Evolutionary conservation across 805 yeast genomes (phyloP).

Genomic region (Aciculoconidium aculeatum): DNA sequence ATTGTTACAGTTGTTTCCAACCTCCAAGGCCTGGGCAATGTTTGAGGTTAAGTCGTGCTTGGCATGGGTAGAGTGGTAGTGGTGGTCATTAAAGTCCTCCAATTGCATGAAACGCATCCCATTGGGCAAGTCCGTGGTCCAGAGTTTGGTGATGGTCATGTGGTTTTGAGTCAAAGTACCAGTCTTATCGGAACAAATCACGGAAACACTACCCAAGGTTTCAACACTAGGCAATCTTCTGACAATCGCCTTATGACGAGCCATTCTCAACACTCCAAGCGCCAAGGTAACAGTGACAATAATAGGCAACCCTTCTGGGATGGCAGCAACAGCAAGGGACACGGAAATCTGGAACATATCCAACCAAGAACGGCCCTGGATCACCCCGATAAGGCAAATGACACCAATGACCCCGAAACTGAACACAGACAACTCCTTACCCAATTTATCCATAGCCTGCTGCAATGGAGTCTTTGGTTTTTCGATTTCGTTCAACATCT

Average conservation of each 20-base stretch:
- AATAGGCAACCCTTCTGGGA: constrained; percentile 97
- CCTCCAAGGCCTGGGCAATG: constrained; percentile 49
- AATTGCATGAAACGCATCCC: constrained; percentile 30
- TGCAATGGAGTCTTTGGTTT: constrained; percentile 98
- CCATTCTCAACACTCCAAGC: constrained; percentile 94
- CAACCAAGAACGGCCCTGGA: constrained; percentile 92
- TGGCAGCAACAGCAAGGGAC: constrained; percentile 97
- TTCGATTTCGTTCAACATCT: constrained; percentile 91
- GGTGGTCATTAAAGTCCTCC: constrained; percentile 40
- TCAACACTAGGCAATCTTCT: constrained; percentile 92
- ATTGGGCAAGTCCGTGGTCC: constrained; percentile 61
- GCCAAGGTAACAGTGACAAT: constrained; percentile 97
- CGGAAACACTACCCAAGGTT: constrained; percentile 86
- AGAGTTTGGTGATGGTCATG: constrained; percentile 80
- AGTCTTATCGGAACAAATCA: constrained; percentile 37
- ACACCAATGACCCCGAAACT: constrained; percentile 85
- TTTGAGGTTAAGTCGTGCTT: constrained; percentile 41
- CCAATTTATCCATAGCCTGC: constrained; percentile 90
- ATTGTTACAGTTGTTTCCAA: constrained; percentile 73
- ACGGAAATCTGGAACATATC: constrained; percentile 98
- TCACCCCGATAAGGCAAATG: constrained; percentile 84
- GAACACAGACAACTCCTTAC: constrained; percentile 80
- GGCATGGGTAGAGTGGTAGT: constrained; percentile 29
- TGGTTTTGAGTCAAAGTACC: constrained; percentile 81
- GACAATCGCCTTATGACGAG: constrained; percentile 87